Evolutionary conservation across 2,329 filamentous ascomycete genomes (phyloP).

Genomic region (Chaetomium strumarium): DNA sequence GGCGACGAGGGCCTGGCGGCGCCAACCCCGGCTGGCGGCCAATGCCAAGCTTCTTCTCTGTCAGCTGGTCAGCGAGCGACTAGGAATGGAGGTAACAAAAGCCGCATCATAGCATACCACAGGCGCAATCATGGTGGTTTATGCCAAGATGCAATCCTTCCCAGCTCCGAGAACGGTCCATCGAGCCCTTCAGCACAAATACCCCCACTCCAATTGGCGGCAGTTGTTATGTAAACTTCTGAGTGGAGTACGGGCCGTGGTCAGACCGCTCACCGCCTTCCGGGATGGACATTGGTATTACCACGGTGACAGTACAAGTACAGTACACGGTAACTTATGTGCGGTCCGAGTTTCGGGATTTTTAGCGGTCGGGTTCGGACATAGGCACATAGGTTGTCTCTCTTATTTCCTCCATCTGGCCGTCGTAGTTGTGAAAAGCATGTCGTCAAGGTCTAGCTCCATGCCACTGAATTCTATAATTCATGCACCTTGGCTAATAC

Average conservation of each 20-base stretch:
- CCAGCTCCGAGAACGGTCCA: neutral
- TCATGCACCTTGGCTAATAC: no score
- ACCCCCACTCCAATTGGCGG: constrained; percentile 12
- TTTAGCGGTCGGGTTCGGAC: neutral
- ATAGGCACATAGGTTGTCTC: no score
- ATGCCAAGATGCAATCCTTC: constrained; percentile 9
- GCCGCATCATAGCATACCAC: constrained; percentile 16
- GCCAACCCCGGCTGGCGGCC: constrained; percentile 23
- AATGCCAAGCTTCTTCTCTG: constrained; percentile 29
- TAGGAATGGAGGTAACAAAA: neutral
- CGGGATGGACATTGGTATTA: neutral
- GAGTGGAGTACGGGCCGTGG: constrained; percentile 1
- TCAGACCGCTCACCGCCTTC: constrained; percentile 4
- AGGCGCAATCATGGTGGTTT: constrained; percentile 22
- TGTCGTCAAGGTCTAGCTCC: no score
- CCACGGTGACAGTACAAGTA: no score
- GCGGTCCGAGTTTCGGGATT: no score
- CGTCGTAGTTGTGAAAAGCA: no score
- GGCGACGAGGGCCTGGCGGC: constrained; percentile 16
- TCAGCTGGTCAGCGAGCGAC: neutral
- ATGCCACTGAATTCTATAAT: no score
- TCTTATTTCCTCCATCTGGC: no score
- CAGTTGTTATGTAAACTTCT: constrained; percentile 16
- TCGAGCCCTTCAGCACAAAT: constrained; percentile 7
- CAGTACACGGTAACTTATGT: no score